Percentiles rank a stretch among this genome's conserved stretches.
Conservation (phyloP, 768 basidiomycete genomes). For the Arthromyces matolae region DNA sequence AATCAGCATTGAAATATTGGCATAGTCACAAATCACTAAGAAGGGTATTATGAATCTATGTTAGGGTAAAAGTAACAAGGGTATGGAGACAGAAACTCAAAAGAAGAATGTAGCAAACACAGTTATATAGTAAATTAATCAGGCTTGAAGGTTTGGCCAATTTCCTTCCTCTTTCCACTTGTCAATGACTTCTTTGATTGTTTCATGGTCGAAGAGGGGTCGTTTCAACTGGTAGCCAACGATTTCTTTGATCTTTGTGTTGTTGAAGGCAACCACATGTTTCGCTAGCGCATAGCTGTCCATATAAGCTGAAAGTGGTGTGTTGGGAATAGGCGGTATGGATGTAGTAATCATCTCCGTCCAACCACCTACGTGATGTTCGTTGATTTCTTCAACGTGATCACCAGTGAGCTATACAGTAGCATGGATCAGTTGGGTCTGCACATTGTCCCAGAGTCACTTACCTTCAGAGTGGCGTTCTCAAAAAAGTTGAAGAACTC, state of each 20-base stretch:
- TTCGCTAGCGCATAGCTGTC: slow-evolving; percentile 69
- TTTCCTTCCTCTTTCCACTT: slow-evolving; percentile 75
- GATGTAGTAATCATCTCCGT: slow-evolving; percentile 74
- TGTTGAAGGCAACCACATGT: slow-evolving; percentile 64
- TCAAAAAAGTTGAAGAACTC: slow-evolving; percentile 76
- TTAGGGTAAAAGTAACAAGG: too few relatives aligned
- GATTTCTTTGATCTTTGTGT: slow-evolving; percentile 70
- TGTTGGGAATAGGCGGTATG: slow-evolving; percentile 65
- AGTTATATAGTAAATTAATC: slow-evolving; percentile 17
- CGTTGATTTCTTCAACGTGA: slow-evolving; percentile 78
- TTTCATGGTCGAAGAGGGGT: slow-evolving; percentile 59
- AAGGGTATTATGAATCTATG: too few relatives aligned
- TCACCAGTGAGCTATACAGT: slow-evolving; percentile 68
- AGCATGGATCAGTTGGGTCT: neutral
- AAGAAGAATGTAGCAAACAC: slow-evolving; percentile 3
- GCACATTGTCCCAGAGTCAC: neutral
- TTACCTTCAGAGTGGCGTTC: slow-evolving; percentile 63
- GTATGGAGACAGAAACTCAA: slow-evolving; percentile 8
- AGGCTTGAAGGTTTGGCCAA: slow-evolving; percentile 50
- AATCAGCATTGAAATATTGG: too few relatives aligned
- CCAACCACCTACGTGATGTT: slow-evolving; percentile 79
- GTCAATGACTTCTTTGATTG: slow-evolving; percentile 67
- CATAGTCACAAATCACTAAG: too few relatives aligned
- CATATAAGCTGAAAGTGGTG: slow-evolving; percentile 77
- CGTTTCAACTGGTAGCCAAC: slow-evolving; percentile 62